These are phyloP conservation scores for Suhomyces wounanorum DNA, from an alignment of 1,139 yeast genomes.

Conservation along the genomic window DNA sequence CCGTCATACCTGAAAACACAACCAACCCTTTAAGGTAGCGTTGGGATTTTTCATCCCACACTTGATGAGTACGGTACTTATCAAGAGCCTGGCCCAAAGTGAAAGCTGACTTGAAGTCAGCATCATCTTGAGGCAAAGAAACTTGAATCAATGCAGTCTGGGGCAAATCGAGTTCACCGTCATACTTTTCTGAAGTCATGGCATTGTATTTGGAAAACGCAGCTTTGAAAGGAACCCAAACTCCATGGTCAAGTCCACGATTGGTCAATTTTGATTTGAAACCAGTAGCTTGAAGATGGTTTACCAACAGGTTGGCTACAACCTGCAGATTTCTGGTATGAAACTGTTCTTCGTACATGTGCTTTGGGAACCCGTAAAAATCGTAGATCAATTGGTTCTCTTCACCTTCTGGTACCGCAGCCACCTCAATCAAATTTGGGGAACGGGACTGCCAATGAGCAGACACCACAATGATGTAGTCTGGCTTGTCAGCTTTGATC, in stretches of 20 bases:
- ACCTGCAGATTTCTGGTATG: conserved; percentile 45
- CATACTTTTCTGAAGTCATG: conserved; percentile 20
- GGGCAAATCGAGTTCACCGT: conserved; percentile 49
- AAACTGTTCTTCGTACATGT: conserved; percentile 64
- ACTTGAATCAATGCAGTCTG: conserved; percentile 54
- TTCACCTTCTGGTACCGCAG: conserved; percentile 30
- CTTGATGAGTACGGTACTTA: conserved; percentile 47
- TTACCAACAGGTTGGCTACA: conserved; percentile 48
- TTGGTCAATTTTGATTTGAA: conserved; percentile 44
- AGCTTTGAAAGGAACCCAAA: conserved; percentile 77
- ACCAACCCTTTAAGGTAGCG: conserved; percentile 47
- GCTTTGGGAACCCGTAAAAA: conserved; percentile 67
- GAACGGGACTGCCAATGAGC: conserved; percentile 73
- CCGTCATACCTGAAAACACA: conserved; percentile 75
- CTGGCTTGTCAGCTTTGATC: conserved; percentile 58
- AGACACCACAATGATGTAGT: conserved; percentile 63
- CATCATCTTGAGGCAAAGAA: conserved; percentile 54
- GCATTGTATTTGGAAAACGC: conserved; percentile 54
- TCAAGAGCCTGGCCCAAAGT: conserved; percentile 58
- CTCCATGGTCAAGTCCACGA: conserved; percentile 81
- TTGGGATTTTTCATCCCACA: conserved; percentile 33
- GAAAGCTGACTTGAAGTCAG: conserved; percentile 50
- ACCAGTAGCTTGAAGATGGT: conserved; percentile 43
- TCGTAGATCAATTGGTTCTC: conserved; percentile 61
- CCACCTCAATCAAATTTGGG: conserved; percentile 49